Conservation (phyloP, 495 filamentous ascomycete genomes). For the Penicillium desertorum region DNA sequence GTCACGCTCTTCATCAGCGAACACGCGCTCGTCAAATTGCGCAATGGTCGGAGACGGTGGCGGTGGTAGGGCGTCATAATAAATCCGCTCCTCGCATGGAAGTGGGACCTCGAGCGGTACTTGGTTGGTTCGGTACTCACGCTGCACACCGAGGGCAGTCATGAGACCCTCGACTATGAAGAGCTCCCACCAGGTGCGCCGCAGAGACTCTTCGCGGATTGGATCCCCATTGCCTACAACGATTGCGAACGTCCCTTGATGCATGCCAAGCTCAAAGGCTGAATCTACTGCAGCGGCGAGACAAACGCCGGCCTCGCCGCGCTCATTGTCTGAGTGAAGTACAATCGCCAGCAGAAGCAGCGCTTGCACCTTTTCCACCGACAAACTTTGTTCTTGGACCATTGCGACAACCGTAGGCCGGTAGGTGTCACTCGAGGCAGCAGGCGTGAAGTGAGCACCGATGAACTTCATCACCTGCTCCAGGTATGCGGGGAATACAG, state of each 20-base stretch:
- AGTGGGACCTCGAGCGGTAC: constrained; percentile 42
- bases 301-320: constrained; percentile 62
- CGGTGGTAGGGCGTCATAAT: constrained; percentile 41
- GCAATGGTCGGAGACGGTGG: constrained; percentile 41
- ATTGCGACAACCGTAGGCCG: constrained; percentile 37
- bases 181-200: constrained; percentile 90
- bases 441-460: constrained; percentile 45
- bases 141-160: constrained; percentile 47
- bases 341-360: constrained; percentile 74
- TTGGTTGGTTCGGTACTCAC: constrained; percentile 34
- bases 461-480: constrained; percentile 51
- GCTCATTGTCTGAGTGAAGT: constrained; percentile 72
- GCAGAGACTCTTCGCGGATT: constrained; percentile 70
- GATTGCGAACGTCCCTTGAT: constrained; percentile 54
- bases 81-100: constrained; percentile 50
- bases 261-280: constrained; percentile 73
- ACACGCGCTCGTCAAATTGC: constrained; percentile 47
- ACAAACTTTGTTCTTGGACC: constrained; percentile 36
- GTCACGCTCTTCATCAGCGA: constrained; percentile 46
- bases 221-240: constrained; percentile 48
- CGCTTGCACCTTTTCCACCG: constrained; percentile 64
- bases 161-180: constrained; percentile 70
- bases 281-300: constrained; percentile 65
- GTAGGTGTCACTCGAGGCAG: constrained; percentile 42
- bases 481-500: constrained; percentile 36